Evolutionary conservation across 805 yeast species (phyloP), one percentile per base, ranked within the genome.

Genomic region (Saccharomyces eubayanus): DNA sequence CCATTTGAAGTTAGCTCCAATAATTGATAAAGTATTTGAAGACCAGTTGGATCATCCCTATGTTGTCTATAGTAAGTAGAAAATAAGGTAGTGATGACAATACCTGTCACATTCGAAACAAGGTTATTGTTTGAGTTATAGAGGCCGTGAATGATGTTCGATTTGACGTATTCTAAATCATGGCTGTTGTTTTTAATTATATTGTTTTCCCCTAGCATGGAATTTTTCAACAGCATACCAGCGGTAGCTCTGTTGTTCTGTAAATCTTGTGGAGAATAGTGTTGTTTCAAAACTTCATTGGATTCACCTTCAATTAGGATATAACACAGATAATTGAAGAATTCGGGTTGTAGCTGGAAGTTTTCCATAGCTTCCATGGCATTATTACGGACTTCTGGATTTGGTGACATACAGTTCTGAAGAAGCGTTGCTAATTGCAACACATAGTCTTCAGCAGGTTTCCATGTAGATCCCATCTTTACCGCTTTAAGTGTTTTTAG

Each of bases 61-160:
- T 69, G 65, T 46, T 66, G 67, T 53, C 71, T 63, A 55, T 65
- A 70, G 53, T 70, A 70, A 9, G 81, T 74, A 2, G 86, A 76
- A 60, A 90, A 86, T 30, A 94, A 71, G 0, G 96, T 78, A 2
- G 97, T 87, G 51, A 92, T 83, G 50, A 90, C 96, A 63, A 85
- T 90, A 43, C 97, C 97, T 5, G 97, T 85, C 56, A 92, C 88
- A 65, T 87, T 89, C 56, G 96, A 79, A 29, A 92, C 87, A 59
- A 88, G 72, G 20, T 53, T 40, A 50, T 60, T 62, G 5, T 56
- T 53, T 2, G 65, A 53, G 28, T 66, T 60, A 45, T 64, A 62
- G 20, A 70, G 56, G 21, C 89, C 75, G 57, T 68, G 62, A 59
- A 74, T 58, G 27, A 78, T 69, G 52, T 71, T 62, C n/a, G 65